Evolutionary conservation across 2,329 filamentous ascomycete genomes (phyloP).

Genomic region (Helotiales sp.): DNA sequence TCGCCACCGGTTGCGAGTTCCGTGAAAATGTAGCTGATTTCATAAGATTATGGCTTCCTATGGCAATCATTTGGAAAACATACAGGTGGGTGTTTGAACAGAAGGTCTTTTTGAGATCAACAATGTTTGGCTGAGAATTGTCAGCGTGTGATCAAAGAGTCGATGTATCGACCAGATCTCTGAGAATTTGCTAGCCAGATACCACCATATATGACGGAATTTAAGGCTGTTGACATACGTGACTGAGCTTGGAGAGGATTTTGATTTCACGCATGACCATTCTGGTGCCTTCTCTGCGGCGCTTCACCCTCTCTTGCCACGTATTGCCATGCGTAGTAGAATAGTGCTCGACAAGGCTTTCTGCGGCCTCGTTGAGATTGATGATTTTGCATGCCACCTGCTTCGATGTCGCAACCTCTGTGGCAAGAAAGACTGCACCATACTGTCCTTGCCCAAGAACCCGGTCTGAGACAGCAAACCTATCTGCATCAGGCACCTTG

Average conservation of each 20-base stretch:
- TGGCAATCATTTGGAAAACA: slow-evolving; percentile 18
- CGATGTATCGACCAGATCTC: too few relatives aligned
- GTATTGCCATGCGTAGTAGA: neutral
- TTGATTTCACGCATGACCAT: slow-evolving; percentile 50
- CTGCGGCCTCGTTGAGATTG: slow-evolving; percentile 40
- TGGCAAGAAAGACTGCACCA: slow-evolving; percentile 54
- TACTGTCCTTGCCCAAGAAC: slow-evolving; percentile 54
- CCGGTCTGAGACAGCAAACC: slow-evolving; percentile 49
- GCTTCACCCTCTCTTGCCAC: slow-evolving; percentile 22
- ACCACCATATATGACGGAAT: too few relatives aligned
- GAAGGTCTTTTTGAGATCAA: slow-evolving; percentile 52
- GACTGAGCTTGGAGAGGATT: slow-evolving; percentile 53
- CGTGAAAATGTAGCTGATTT: slow-evolving; percentile 54
- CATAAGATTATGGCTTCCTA: slow-evolving; percentile 4
- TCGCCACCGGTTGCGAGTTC: slow-evolving; percentile 53
- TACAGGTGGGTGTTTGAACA: slow-evolving; percentile 49
- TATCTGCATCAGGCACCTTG: too few relatives aligned
- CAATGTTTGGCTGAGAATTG: slow-evolving; percentile 51
- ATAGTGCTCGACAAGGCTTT: neutral
- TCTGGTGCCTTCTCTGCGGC: slow-evolving; percentile 32
- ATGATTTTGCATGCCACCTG: slow-evolving; percentile 72
- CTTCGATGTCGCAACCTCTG: slow-evolving; percentile 50
- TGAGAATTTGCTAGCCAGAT: too few relatives aligned
- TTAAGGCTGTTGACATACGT: slow-evolving; percentile 48
- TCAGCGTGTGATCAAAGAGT: neutral